Percentiles rank a stretch among this genome's conserved stretches.
Conservation (phyloP, 192 early-diverging fungal genomes). For the Podila horticola region DNA sequence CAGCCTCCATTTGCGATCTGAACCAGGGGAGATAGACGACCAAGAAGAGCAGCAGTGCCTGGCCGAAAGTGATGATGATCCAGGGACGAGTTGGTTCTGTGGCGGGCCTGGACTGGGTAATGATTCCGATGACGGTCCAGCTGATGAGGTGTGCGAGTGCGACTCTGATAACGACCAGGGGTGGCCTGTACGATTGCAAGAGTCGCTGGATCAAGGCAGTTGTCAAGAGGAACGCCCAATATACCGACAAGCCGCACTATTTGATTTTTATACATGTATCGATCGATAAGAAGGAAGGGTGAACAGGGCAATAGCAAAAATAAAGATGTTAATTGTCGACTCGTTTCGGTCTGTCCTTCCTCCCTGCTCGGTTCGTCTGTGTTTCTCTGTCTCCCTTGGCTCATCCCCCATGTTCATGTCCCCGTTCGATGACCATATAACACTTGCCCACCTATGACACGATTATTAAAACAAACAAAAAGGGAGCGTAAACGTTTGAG, state of each 20-base stretch:
- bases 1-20: conserved; percentile 23
- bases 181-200: conserved; percentile 58
- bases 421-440: neutral
- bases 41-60: conserved; percentile 49
- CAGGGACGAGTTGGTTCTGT: conserved; percentile 61
- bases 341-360: neutral
- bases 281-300: neutral
- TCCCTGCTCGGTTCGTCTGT: neutral
- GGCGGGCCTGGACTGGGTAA: conserved; percentile 49
- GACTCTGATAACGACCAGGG: conserved; percentile 58
- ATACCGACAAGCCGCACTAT: conserved; percentile 60
- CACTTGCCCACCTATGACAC: conserved; percentile 42
- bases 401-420: neutral
- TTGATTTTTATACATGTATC: neutral
- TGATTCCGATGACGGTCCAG: conserved; percentile 54
- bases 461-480: neutral
- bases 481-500: neutral
- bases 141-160: conserved; percentile 52
- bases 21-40: conserved; percentile 42
- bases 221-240: conserved; percentile 63
- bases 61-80: conserved; percentile 56
- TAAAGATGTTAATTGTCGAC: neutral
- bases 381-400: neutral
- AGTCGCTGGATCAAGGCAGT: conserved; percentile 58
- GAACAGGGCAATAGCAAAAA: neutral